Conservation (phyloP, 202 grass and related monocot genomes). For the Zizania palustris region DNA sequence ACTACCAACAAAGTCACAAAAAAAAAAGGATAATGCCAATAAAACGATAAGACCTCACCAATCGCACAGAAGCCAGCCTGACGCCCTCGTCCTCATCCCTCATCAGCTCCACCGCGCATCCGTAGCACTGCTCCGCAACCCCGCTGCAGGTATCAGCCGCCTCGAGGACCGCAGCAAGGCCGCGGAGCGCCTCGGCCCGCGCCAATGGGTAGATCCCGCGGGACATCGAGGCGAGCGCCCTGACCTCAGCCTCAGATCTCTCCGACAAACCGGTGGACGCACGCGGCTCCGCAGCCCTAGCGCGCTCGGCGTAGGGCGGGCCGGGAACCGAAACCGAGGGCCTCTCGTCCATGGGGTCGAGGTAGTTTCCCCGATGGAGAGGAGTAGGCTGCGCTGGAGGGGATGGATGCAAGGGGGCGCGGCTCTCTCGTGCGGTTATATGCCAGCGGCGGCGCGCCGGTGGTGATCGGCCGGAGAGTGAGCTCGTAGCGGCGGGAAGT, state of each 20-base stretch:
- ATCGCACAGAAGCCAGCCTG: conserved; percentile 60
- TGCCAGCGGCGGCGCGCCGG: background rate
- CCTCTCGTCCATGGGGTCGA: conserved; percentile 36
- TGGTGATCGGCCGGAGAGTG: conserved; percentile 22
- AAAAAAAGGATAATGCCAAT: background rate
- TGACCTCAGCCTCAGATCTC: conserved; percentile 32
- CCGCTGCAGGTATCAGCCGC: conserved; percentile 31
- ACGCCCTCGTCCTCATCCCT: conserved; percentile 67
- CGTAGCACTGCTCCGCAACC: conserved; percentile 49
- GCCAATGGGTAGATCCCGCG: conserved; percentile 67
- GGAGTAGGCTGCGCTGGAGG: background rate
- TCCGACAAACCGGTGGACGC: background rate
- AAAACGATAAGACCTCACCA: conserved; percentile 52
- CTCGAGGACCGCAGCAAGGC: conserved; percentile 54
- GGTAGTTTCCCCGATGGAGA: conserved; percentile 4
- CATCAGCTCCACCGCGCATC: conserved; percentile 48
- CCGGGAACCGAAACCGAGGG: conserved; percentile 8
- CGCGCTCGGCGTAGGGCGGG: conserved; percentile 34
- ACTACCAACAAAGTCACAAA: too few species aligned
- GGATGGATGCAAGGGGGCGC: conserved; percentile 2
- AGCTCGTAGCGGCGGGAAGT: conserved; percentile 34
- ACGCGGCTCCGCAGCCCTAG: conserved; percentile 44
- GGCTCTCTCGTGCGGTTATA: conserved; percentile 31
- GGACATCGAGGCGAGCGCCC: conserved; percentile 54
- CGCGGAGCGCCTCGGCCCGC: conserved; percentile 52